Percentiles rank a stretch among this genome's conserved stretches.
Evolutionary conservation across 768 basidiomycete species (phyloP).

Genomic region (Suillus tomentosus): DNA sequence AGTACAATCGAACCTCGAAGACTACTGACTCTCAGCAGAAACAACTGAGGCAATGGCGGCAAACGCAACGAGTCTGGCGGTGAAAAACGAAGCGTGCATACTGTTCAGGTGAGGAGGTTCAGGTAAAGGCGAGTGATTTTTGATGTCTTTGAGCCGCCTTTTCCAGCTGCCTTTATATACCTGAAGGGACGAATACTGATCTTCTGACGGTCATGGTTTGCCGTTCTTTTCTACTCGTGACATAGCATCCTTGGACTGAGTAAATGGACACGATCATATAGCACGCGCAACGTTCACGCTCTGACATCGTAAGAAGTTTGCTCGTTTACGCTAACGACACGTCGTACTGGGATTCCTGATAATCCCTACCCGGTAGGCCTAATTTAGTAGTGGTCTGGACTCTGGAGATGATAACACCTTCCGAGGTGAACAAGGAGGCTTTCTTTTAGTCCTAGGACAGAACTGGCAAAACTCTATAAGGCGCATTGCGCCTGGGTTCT

Average conservation of each 20-base stretch:
- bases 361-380: too few relatives aligned
- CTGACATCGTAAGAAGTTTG: neutral
- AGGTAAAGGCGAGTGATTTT: neutral
- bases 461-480: too few relatives aligned
- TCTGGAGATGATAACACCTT: too few relatives aligned
- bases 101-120: neutral
- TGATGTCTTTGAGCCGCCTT: neutral
- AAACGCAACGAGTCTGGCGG: conserved; percentile 19
- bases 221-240: conserved; percentile 3
- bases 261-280: neutral
- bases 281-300: neutral
- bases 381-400: too few relatives aligned
- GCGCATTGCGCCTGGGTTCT: too few relatives aligned
- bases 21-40: conserved; percentile 23
- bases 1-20: conserved; percentile 2
- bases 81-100: conserved; percentile 24
- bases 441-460: too few relatives aligned
- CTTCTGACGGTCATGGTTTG: neutral
- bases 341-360: too few relatives aligned
- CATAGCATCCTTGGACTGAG: neutral
- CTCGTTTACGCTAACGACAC: too few relatives aligned
- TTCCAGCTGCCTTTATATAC: conserved; percentile 22
- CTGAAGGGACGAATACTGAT: neutral
- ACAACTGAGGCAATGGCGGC: conserved; percentile 3
- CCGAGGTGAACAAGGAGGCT: too few relatives aligned